Percentiles rank a stretch among this genome's conserved stretches.
Conservation (phyloP, 2,329 filamentous ascomycete genomes). For the Trichoderma sp. region DNA sequence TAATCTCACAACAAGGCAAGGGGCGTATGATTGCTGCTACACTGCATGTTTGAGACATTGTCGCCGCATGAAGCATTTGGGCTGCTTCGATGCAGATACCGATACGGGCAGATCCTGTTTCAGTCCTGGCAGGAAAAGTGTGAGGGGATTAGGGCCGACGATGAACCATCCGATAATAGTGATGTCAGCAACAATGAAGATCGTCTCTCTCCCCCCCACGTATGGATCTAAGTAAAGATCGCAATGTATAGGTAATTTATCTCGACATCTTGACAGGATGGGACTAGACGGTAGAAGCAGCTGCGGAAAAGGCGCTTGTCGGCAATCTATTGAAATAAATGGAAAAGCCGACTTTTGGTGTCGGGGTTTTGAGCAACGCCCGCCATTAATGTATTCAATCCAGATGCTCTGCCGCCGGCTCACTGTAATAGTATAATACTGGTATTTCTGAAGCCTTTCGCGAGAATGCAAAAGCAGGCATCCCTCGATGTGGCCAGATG, state of each 20-base stretch:
- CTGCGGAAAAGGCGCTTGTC: neutral
- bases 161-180: neutral
- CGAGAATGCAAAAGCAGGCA: neutral
- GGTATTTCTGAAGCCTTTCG: neutral
- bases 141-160: neutral
- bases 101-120: neutral
- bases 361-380: neutral
- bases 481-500: neutral
- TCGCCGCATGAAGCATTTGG: neutral
- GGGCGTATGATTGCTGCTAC: neutral
- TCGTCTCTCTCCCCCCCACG: neutral
- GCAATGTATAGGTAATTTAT: neutral
- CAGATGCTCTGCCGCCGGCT: neutral
- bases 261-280: neutral
- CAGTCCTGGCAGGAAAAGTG: neutral
- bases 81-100: neutral
- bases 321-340: neutral
- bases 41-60: neutral
- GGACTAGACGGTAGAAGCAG: neutral
- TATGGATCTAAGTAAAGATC: neutral
- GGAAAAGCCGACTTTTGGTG: neutral
- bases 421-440: neutral
- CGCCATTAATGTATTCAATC: neutral
- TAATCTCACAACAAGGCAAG: neutral
- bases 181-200: slow-evolving; percentile 1